Conservation (phyloP, 148 eudicot genomes). For the Vaccinium macrocarpon region DNA sequence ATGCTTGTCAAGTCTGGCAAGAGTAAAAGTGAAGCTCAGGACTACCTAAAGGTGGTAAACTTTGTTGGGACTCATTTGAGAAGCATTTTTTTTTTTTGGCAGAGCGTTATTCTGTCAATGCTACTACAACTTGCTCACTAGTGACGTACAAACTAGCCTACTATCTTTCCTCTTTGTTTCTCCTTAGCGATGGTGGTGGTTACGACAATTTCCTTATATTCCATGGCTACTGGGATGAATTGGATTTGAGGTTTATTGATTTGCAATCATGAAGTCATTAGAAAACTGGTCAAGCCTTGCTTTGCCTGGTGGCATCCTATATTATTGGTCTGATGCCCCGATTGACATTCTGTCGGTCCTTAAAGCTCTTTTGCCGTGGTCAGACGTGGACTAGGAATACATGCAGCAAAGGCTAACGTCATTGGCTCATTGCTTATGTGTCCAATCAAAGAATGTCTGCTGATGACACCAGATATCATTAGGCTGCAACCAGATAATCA, state of each 20-base stretch:
- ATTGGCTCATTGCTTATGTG: background rate
- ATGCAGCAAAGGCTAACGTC: background rate
- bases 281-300: background rate
- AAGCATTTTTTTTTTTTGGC: background rate
- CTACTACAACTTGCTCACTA: background rate
- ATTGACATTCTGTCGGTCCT: background rate
- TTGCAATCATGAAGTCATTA: background rate
- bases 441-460: background rate
- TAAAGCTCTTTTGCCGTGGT: background rate
- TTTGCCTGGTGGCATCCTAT: background rate
- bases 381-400: background rate
- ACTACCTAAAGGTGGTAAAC: constrained; percentile 57
- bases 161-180: background rate
- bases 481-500: background rate
- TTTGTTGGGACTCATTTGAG: constrained; percentile 1
- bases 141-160: background rate
- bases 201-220: background rate
- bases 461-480: background rate
- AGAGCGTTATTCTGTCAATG: background rate
- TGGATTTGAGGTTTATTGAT: background rate
- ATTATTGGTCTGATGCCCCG: background rate
- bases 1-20: constrained; percentile 78
- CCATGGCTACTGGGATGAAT: background rate
- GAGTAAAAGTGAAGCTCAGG: constrained; percentile 64
- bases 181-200: background rate